phyloP scores from a whole-genome alignment of 176 grass and related monocot species.

The Oryza punctata region DNA sequence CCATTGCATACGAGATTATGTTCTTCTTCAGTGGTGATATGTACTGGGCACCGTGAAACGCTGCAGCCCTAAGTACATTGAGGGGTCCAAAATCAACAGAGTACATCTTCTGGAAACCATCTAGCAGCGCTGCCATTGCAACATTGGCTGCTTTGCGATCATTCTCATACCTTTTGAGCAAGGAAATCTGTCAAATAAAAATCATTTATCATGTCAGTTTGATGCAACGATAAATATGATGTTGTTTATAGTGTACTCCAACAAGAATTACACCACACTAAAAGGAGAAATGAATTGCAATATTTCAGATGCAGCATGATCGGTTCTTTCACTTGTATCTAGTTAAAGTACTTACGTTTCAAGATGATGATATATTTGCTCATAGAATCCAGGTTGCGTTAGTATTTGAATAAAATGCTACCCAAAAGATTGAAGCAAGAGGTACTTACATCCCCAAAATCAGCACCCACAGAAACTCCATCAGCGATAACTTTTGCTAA shows the following conservation, averaged over 20 bases:
- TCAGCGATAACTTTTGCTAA: conserved; percentile 76
- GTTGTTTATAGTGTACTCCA: background rate
- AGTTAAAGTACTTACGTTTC: background rate
- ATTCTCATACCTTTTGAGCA: conserved; percentile 76
- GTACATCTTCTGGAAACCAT: conserved; percentile 91
- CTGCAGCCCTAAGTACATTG: conserved; percentile 73
- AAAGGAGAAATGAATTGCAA: background rate
- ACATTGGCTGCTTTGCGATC: conserved; percentile 71
- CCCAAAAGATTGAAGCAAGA: background rate
- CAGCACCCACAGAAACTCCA: conserved; percentile 62
- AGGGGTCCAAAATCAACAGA: conserved; percentile 84
- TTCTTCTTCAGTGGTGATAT: conserved; percentile 76
- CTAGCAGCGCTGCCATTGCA: conserved; percentile 78
- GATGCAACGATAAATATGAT: background rate
- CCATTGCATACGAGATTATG: conserved; percentile 92
- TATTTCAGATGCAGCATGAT: background rate
- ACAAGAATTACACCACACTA: background rate
- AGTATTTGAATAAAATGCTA: background rate
- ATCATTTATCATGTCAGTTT: background rate
- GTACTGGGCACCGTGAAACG: conserved; percentile 82
- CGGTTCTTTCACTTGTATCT: background rate
- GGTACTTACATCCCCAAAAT: conserved; percentile 72
- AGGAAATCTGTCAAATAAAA: conserved; percentile 47
- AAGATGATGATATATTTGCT: background rate
- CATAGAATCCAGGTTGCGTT: background rate